These are phyloP conservation scores for Microdochium trichocladiopsis DNA, from an alignment of 2,329 filamentous ascomycete genomes.

Conservation along the genomic window DNA sequence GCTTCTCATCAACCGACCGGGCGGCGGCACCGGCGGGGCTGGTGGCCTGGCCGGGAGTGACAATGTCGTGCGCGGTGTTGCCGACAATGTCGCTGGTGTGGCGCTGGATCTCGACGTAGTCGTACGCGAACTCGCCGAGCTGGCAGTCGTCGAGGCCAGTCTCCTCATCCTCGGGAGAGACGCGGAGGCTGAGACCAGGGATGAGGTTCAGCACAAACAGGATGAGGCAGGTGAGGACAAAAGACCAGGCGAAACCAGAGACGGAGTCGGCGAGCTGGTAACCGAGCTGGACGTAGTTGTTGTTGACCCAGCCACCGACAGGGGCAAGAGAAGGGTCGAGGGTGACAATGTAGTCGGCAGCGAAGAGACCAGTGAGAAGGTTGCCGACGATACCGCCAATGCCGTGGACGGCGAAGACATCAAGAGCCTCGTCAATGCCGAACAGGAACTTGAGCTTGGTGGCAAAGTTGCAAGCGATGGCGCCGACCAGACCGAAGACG, in stretches of 20 bases:
- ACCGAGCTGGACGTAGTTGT: conserved; percentile 63
- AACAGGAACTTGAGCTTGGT: conserved; percentile 75
- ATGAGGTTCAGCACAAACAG: conserved; percentile 65
- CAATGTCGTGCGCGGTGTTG: background rate
- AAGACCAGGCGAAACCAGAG: conserved; percentile 59
- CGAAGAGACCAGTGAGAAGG: conserved; percentile 71
- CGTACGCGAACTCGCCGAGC: conserved; percentile 77
- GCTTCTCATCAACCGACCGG: background rate
- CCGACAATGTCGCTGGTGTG: conserved; percentile 44
- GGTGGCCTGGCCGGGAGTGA: background rate
- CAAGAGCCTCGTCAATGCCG: conserved; percentile 78
- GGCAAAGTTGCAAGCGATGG: conserved; percentile 71
- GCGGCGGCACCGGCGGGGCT: background rate
- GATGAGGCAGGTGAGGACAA: conserved; percentile 61
- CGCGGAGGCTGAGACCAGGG: conserved; percentile 63
- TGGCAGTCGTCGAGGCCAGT: conserved; percentile 67
- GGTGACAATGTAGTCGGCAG: conserved; percentile 64
- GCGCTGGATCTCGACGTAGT: conserved; percentile 66
- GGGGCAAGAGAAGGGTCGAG: conserved; percentile 60
- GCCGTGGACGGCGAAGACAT: conserved; percentile 87
- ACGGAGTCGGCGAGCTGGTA: conserved; percentile 64
- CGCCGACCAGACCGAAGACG: conserved; percentile 52
- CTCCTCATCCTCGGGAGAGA: conserved; percentile 60
- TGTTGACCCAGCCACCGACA: conserved; percentile 63
- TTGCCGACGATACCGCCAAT: conserved; percentile 78